phyloP scores from a whole-genome alignment of 2,329 filamentous ascomycete genomes.

The Ascochyta koolunga region DNA sequence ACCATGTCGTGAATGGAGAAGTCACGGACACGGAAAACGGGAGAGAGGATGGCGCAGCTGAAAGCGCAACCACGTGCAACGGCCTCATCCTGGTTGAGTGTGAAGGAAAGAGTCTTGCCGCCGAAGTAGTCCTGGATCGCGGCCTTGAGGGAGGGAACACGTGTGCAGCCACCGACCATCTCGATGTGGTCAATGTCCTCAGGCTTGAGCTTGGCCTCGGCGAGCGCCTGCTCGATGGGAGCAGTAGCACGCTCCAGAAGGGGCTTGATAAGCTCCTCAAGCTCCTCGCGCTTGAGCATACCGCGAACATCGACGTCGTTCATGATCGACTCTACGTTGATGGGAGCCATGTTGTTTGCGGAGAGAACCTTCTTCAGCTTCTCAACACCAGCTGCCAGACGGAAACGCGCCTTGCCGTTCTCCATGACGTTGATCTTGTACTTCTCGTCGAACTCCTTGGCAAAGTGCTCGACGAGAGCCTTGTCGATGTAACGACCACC shows the following conservation, averaged over 20 bases:
- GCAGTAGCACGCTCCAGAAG: conserved; percentile 73
- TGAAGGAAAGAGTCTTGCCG: conserved; percentile 90
- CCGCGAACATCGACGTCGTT: conserved; percentile 91
- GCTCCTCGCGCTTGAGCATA: conserved; percentile 91
- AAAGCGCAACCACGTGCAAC: conserved; percentile 95
- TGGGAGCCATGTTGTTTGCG: conserved; percentile 86
- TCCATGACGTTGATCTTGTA: conserved; percentile 95
- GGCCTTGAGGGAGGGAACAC: conserved; percentile 91
- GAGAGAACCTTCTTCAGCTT: conserved; percentile 99
- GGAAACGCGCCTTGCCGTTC: conserved; percentile 87
- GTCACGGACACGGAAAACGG: conserved; percentile 97
- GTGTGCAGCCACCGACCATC: conserved; percentile 91
- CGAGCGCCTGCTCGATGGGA: conserved; percentile 88
- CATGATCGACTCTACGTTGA: conserved; percentile 99
- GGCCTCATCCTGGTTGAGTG: conserved; percentile 97
- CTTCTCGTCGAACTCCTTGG: conserved; percentile 94
- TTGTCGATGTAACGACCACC: conserved; percentile 98
- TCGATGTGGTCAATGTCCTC: conserved; percentile 95
- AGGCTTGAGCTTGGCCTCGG: conserved; percentile 87
- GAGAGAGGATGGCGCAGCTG: conserved; percentile 95
- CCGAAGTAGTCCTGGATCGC: conserved; percentile 86
- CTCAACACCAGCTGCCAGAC: conserved; percentile 87
- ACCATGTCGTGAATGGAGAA: conserved; percentile 98
- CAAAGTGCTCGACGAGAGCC: conserved; percentile 91
- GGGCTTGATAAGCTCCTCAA: conserved; percentile 88